Percentiles rank a stretch among this genome's conserved stretches.
Conservation (phyloP, 1,284 basidiomycete species). For the Ustilago xerochloae region DNA sequence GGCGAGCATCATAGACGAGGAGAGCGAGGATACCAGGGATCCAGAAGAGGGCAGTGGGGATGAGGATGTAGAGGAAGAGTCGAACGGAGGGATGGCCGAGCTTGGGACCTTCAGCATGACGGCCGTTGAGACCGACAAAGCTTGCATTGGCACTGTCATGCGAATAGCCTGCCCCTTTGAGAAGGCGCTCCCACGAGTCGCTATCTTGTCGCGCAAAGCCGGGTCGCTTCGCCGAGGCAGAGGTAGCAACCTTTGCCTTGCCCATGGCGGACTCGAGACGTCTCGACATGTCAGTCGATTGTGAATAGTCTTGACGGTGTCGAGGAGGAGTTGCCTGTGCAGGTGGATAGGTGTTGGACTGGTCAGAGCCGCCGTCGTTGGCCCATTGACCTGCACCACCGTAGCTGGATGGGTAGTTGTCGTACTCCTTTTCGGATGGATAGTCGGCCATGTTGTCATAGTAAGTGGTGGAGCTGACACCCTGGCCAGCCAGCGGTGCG, state of each 20-base stretch:
- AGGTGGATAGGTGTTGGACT: conserved; percentile 34
- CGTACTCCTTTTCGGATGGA: conserved; percentile 39
- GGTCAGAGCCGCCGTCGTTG: conserved; percentile 21
- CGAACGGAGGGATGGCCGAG: conserved; percentile 33
- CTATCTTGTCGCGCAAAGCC: conserved; percentile 38
- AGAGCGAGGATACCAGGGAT: conserved; percentile 77
- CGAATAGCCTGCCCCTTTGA: conserved; percentile 49
- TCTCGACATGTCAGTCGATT: conserved; percentile 24
- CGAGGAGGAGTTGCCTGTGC: background rate
- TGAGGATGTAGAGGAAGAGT: conserved; percentile 38
- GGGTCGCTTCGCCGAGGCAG: conserved; percentile 25
- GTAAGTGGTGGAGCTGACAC: conserved; percentile 23
- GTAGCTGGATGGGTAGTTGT: conserved; percentile 29
- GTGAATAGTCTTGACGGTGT: conserved; percentile 20
- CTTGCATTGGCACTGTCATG: conserved; percentile 36
- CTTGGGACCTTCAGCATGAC: conserved; percentile 4
- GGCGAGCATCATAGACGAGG: conserved; percentile 72
- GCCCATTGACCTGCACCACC: conserved; percentile 36
- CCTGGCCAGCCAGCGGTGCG: conserved; percentile 33
- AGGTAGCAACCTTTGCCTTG: conserved; percentile 11
- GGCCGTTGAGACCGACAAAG: conserved; percentile 47
- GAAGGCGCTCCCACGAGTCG: conserved; percentile 49
- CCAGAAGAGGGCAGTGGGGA: conserved; percentile 59
- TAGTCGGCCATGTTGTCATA: conserved; percentile 33
- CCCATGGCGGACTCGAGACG: conserved; percentile 12